Evolutionary conservation across 2,329 filamentous ascomycete genomes (phyloP), one percentile per base, ranked within the genome.

Genomic region (Aspergillus latus): DNA sequence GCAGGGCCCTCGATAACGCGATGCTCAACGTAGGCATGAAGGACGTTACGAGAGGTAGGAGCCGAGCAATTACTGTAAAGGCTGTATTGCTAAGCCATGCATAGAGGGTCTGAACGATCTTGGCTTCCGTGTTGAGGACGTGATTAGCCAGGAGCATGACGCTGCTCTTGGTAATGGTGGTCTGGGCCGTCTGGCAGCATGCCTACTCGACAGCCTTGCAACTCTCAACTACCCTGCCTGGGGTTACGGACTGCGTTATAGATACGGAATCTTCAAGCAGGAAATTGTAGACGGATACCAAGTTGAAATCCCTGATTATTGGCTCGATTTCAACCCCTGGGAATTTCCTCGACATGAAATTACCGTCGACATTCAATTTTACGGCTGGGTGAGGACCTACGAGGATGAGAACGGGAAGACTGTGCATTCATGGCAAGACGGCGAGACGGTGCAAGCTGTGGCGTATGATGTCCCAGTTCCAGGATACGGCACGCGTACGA

Each of bases 271-370:
- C 73, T 99, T 99, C 86, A 97, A 97, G 80, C 94, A 99, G 79
- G 94, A 97, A 78, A 97, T 99, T 67, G 87, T 97, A 58, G 89
- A 97, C 69, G 94, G 94, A 56, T 99, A 97, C 73, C 94, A 99
- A 76, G 92, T 99, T 62, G 94, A 99, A 72, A 89, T 97, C 57
- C 94, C 94, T 16, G 94, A 99, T 74, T 97, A 99, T 78, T 99
- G 94, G 94, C 85, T 99, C 52, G 94, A 97, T 73, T 97, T 97
- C 76, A 99, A 99, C 76, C 94, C 94, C 0, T 99, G 94, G 94
- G 94, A 99, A 72, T 99, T 97, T 69, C 92, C 92, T 42, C 84
- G 94, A 64, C 91, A 97, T 73, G 94, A 99, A 71, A 89, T 99
- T 59, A 92, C 89, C 1, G 92, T 99, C 28, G 90, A 97, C 75